Evolutionary conservation across 805 yeast species (phyloP).

Genomic region (Kluyveromyces starmeri): DNA sequence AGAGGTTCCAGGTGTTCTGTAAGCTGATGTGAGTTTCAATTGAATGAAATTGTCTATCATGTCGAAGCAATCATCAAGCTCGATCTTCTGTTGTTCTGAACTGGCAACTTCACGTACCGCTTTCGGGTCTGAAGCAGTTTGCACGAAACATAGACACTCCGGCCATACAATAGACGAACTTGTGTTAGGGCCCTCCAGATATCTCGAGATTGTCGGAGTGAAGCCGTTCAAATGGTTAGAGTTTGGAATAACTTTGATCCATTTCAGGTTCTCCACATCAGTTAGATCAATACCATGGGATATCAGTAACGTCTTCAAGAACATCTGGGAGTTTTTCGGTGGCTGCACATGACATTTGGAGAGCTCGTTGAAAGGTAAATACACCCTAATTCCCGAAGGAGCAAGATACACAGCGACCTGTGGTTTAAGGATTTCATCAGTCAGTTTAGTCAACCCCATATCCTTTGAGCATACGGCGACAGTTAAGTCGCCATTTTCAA

Average conservation of each 20-base stretch:
- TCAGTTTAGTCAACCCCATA: slow-evolving; percentile 25
- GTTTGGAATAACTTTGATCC: slow-evolving; percentile 67
- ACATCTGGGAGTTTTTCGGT: slow-evolving; percentile 34
- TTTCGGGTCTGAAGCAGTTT: slow-evolving; percentile 26
- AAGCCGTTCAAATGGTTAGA: slow-evolving; percentile 59
- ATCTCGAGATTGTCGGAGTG: slow-evolving; percentile 53
- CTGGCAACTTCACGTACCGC: slow-evolving; percentile 4
- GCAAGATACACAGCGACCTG: slow-evolving; percentile 39
- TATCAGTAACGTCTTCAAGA: slow-evolving; percentile 31
- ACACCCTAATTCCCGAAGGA: slow-evolving; percentile 48
- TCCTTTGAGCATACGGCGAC: slow-evolving; percentile 29
- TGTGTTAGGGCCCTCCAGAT: slow-evolving; percentile 41
- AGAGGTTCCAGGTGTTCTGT: slow-evolving; percentile 29
- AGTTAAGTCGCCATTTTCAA: slow-evolving; percentile 37
- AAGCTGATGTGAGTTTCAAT: slow-evolving; percentile 31
- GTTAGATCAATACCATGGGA: slow-evolving; percentile 30
- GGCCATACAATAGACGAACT: slow-evolving; percentile 67
- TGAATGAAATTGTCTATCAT: slow-evolving; percentile 34
- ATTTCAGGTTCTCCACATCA: slow-evolving; percentile 29
- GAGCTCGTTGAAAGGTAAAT: slow-evolving; percentile 30
- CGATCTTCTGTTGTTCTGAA: slow-evolving; percentile 10
- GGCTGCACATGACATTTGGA: slow-evolving; percentile 31
- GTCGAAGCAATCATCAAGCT: slow-evolving; percentile 28
- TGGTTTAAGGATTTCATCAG: slow-evolving; percentile 17
- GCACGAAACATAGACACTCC: slow-evolving; percentile 52